Base-by-base conservation (phyloP, 768 basidiomycete genomes). In the Ramaria rubella region DNA sequence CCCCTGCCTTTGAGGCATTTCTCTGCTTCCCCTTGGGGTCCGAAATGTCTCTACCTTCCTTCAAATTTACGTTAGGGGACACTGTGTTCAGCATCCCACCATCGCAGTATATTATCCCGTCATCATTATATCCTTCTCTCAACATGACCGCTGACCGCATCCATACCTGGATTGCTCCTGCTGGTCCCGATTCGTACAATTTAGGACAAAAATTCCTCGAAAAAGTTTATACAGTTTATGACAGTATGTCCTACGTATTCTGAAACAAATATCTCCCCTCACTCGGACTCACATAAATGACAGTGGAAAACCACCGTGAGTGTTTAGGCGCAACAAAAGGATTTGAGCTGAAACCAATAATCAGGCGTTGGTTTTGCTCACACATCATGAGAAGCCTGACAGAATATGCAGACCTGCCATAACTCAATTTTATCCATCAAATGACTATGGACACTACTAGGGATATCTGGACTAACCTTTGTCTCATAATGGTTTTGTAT, bases 301-400 rank as follows among this genome's bases (percentile, higher is more conserved):
- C 8, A 51, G 49, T 51, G 49, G 33, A 26, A 33, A 51, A 51
- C 33, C 2, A 51, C n/a, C 33, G 49, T 51, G 33, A 51, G 49
- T 30, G 9, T 51, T 38, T n/a, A n/a, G 36, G 36, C 11, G n/a
- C n/a, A 38, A 38, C 36, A n/a, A 38, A 11, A 38, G n/a, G n/a
- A 38, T 11, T 38, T 38, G 11, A 38, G 36, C 36, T 38, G 11
- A n/a, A 38, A 1, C 21, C 36, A 17, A 14, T n/a, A 36, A 30
- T 23, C 17, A 27, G n/a, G 42, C 5, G 3, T 21, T 26, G 31
- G 36, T 38, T 38, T 38, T 38, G 36, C 36, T 38, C 36, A 38
- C n/a, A 38, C 36, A n/a, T n/a, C 17, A 19, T 23, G 9, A 29
- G 31, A 14, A n/a, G n/a, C n/a, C n/a, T n/a, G n/a, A n/a, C n/a